Evolutionary conservation across 2,329 filamentous ascomycete species (phyloP), one percentile per base, ranked within the genome.

Genomic region (Nannizzia gypsea): DNA sequence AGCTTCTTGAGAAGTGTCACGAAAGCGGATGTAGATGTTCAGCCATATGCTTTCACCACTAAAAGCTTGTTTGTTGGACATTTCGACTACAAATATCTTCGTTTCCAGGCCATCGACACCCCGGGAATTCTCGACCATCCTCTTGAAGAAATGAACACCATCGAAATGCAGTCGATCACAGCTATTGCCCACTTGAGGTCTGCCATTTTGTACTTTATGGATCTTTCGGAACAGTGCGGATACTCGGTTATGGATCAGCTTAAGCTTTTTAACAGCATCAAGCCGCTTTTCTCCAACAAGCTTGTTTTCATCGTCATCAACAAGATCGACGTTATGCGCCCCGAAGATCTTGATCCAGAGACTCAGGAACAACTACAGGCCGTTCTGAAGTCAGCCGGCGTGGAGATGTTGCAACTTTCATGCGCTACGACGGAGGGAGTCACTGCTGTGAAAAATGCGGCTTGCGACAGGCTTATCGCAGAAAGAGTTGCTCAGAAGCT

Each of bases 61-160:
- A 97, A 97, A 82, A 90, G 86, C 67, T 80, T 99, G 69, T 99
- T 96, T 71, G 92, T 97, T 31, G 93, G 93, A 62, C 93, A 99
- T 77, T 96, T 97, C 72, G 90, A 96, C 76, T 95, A 95, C 80
- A 96, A 96, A 77, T 93, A 92, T 77, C 80, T 90, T 66, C 82
- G 89, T 63, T 90, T 90, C 77, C 88, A 91, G 77, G 91, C 90
- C 28, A 96, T 99, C 67, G 93, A 99, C 76, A 99, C 93, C 9
- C 92, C 92, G n/a, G 93, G 93, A 80, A 96, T 99, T 66, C 79
- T 99, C 63, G 93, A 99, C 68, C 93, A 99, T 73, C 91, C 92
- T 38, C 83, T 99, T 6, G 93, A 97, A 76, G 93, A 97, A 78
- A 99, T 97, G 93, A 96, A 96, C 78, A 97, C 93, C 2, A 99